Conservation (phyloP, 345 rosid genomes). For the Lenwebbia sp. region DNA sequence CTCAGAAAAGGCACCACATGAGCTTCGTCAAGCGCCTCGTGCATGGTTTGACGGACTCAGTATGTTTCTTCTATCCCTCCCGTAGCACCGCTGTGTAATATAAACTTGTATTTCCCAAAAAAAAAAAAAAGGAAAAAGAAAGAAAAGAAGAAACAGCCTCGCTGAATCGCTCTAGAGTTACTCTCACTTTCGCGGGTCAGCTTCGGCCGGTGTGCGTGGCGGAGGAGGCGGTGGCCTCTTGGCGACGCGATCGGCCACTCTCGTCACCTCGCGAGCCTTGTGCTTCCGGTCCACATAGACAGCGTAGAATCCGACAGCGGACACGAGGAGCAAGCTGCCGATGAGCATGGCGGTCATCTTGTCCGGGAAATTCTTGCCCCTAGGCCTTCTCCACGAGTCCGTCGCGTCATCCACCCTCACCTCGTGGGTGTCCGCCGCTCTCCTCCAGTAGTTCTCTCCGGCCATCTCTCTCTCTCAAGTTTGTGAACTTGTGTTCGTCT, state of each 20-base stretch:
- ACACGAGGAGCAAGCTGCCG: background rate
- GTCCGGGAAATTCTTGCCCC: background rate
- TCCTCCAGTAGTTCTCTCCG: background rate
- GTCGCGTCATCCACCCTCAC: background rate
- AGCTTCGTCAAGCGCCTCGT: too few relatives aligned
- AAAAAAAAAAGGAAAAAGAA: background rate
- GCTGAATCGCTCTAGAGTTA: background rate
- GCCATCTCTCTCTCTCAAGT: background rate
- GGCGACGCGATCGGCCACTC: background rate
- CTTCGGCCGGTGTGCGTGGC: accelerated
- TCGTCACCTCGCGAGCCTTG: background rate
- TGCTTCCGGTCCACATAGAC: background rate
- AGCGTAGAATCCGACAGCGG: background rate
- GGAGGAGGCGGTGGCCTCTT: background rate
- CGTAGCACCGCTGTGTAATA: background rate
- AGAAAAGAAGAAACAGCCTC: background rate
- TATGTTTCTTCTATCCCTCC: too few relatives aligned
- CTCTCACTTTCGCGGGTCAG: background rate
- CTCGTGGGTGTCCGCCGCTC: background rate
- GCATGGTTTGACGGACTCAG: too few relatives aligned
- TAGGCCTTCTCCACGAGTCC: background rate
- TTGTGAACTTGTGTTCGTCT: background rate
- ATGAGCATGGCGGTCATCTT: background rate
- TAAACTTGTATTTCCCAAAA: background rate
- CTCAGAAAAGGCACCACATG: too few relatives aligned